These are phyloP conservation scores for Neonectria neomacrospora DNA, from an alignment of 2,329 filamentous ascomycete species.

Conservation along the genomic window DNA sequence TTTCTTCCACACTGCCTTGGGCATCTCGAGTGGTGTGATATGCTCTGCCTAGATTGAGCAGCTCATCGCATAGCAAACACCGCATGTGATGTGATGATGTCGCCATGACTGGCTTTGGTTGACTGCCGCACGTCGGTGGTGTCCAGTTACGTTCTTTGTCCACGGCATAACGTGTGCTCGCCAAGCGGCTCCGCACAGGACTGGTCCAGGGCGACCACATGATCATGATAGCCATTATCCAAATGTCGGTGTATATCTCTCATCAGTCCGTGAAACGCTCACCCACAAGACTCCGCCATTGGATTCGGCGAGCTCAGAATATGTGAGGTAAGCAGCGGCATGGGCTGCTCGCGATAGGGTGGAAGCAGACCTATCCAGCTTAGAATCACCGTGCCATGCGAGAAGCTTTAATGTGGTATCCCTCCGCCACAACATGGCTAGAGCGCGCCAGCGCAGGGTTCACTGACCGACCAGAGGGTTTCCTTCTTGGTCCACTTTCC, in stretches of 20 bases:
- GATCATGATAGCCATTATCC: slow-evolving; percentile 36
- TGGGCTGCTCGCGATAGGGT: slow-evolving; percentile 12
- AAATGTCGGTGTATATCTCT: slow-evolving; percentile 44
- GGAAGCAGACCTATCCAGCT: slow-evolving; percentile 7
- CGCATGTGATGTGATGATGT: slow-evolving; percentile 38
- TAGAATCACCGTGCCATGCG: slow-evolving; percentile 1
- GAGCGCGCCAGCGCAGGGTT: slow-evolving; percentile 18
- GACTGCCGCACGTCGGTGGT: slow-evolving; percentile 21
- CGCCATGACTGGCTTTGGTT: slow-evolving; percentile 28
- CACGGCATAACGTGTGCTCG: slow-evolving; percentile 1
- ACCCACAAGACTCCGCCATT: slow-evolving; percentile 34
- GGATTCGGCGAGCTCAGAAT: slow-evolving; percentile 18
- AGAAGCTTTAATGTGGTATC: slow-evolving; percentile 8
- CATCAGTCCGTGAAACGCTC: slow-evolving; percentile 17
- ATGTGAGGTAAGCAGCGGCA: slow-evolving; percentile 14
- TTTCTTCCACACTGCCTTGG: slow-evolving; percentile 18
- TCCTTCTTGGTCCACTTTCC: slow-evolving; percentile 6
- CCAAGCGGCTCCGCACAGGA: slow-evolving; percentile 30
- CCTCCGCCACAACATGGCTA: slow-evolving; percentile 17
- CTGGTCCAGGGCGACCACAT: slow-evolving; percentile 37
- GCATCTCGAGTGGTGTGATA: slow-evolving; percentile 25
- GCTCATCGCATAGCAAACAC: slow-evolving; percentile 29
- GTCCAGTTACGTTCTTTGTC: slow-evolving; percentile 22
- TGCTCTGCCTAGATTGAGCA: slow-evolving; percentile 1
- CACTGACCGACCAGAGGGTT: slow-evolving; percentile 8